Evolutionary conservation across 495 filamentous ascomycete genomes (phyloP), one percentile per base, ranked within the genome.

Genomic region (Penicillium argentinense): DNA sequence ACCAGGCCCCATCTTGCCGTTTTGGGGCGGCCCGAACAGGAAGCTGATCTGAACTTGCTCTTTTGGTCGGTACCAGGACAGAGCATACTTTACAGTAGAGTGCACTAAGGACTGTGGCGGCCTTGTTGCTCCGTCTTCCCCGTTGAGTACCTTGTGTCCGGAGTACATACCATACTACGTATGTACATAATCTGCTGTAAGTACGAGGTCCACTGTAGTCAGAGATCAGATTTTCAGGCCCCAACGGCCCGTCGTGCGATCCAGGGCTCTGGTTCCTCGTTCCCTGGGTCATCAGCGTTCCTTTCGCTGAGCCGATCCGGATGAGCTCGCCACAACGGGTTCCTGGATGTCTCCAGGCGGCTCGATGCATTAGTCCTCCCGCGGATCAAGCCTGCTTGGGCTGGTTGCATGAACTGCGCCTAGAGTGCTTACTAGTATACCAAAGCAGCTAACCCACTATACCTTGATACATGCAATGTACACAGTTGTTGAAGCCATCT

Each of bases 361-460:
- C 54, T 63, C 44, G 59, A 59, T 66, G 62, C 62, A 66, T 66
- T 66, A 66, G 62, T 56, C 41, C 49, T 47, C 53, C 44, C 45
- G 21, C 11, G 18, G 19, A 37, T 16, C 33, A 59, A 59, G 50
- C 57, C 54, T 52, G 49, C 57, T 56, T 52, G 37, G 40, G 45
- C 47, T 34, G 29, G 53, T 53, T 57, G 62, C 57, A 66, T 61
- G 63, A 66, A 64, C 63, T 34, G 47, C 29, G 21, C 16, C 21
- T n/a, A n/a, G n/a, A n/a, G n/a, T n/a, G n/a, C n/a, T n/a, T n/a
- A n/a, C n/a, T n/a, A n/a, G n/a, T n/a, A n/a, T n/a, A n/a, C n/a
- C n/a, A n/a, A n/a, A n/a, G n/a, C n/a, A n/a, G n/a, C n/a, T n/a
- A n/a, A n/a, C n/a, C n/a, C n/a, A n/a, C n/a, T n/a, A n/a, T n/a